Conservation (phyloP, 495 filamentous ascomycete genomes). For the Penicillium tannophilum region DNA sequence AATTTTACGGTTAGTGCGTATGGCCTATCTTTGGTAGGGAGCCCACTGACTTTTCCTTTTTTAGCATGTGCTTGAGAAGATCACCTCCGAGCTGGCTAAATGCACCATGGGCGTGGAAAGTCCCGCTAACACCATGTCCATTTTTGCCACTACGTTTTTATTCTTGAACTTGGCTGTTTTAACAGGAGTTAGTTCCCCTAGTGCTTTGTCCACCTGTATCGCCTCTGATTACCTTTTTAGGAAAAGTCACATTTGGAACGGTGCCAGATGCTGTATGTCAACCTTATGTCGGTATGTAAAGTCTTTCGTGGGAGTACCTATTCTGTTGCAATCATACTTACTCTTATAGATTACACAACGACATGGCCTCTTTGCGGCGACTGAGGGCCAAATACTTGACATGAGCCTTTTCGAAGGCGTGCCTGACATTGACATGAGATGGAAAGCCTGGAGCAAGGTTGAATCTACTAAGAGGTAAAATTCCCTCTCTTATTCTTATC, state of each 20-base stretch:
- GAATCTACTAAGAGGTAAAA: constrained; percentile 53
- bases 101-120: constrained; percentile 39
- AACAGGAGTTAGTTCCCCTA: constrained; percentile 43
- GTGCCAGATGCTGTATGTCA: constrained; percentile 53
- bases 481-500: neutral
- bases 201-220: neutral
- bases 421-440: constrained; percentile 49
- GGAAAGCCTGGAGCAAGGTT: constrained; percentile 57
- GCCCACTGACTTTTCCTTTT: constrained; percentile 12
- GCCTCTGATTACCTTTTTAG: constrained; percentile 32
- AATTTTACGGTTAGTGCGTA: constrained; percentile 44
- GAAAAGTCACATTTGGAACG: constrained; percentile 48
- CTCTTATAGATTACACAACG: constrained; percentile 45
- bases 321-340: constrained; percentile 7
- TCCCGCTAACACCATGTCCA: constrained; percentile 43
- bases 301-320: too few relatives aligned
- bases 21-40: too few relatives aligned
- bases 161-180: constrained; percentile 52
- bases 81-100: constrained; percentile 43
- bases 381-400: constrained; percentile 48
- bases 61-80: constrained; percentile 44
- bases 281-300: constrained; percentile 50
- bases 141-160: constrained; percentile 49
- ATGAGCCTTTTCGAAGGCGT: constrained; percentile 48
- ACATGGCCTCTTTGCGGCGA: constrained; percentile 52